phyloP scores from a whole-genome alignment of 1,139 yeast genomes.

The Yamadazyma diospyri region DNA sequence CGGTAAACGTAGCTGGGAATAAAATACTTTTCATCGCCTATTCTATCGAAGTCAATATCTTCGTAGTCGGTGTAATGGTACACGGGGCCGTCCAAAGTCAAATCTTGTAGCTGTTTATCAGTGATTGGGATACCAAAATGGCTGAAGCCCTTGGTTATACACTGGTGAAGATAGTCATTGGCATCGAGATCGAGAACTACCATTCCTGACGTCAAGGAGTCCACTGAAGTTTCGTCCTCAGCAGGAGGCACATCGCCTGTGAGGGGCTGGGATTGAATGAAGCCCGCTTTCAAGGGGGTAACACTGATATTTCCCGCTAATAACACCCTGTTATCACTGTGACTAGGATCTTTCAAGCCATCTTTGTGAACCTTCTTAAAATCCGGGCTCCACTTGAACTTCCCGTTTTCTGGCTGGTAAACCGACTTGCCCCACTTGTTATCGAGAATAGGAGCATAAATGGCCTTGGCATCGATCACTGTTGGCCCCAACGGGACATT shows the following conservation, averaged over 20 bases:
- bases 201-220: slow-evolving; percentile 4
- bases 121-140: slow-evolving; percentile 25
- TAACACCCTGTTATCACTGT: slow-evolving; percentile 55
- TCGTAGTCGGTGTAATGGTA: slow-evolving; percentile 92
- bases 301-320: slow-evolving; percentile 60
- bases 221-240: slow-evolving; percentile 20
- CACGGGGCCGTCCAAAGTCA: slow-evolving; percentile 18
- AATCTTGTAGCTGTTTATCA: slow-evolving; percentile 22
- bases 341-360: slow-evolving; percentile 49
- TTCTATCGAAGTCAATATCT: slow-evolving; percentile 71
- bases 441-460: slow-evolving; percentile 72
- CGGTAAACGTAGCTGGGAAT: slow-evolving; percentile 81
- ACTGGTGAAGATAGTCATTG: slow-evolving; percentile 56
- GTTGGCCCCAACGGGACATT: slow-evolving; percentile 71
- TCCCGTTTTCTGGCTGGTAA: slow-evolving; percentile 23
- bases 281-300: slow-evolving; percentile 80
- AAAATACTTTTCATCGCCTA: slow-evolving; percentile 46
- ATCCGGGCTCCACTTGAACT: slow-evolving; percentile 80
- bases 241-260: slow-evolving; percentile 30
- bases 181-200: slow-evolving; percentile 33
- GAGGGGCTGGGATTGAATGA: slow-evolving; percentile 50
- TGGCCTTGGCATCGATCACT: slow-evolving; percentile 54
- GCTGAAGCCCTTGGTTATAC: slow-evolving; percentile 44
- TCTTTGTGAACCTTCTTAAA: slow-evolving; percentile 65
- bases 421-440: slow-evolving; percentile 72